phyloP scores from a whole-genome alignment of 2,329 filamentous ascomycete genomes.

The Colletotrichum musae region DNA sequence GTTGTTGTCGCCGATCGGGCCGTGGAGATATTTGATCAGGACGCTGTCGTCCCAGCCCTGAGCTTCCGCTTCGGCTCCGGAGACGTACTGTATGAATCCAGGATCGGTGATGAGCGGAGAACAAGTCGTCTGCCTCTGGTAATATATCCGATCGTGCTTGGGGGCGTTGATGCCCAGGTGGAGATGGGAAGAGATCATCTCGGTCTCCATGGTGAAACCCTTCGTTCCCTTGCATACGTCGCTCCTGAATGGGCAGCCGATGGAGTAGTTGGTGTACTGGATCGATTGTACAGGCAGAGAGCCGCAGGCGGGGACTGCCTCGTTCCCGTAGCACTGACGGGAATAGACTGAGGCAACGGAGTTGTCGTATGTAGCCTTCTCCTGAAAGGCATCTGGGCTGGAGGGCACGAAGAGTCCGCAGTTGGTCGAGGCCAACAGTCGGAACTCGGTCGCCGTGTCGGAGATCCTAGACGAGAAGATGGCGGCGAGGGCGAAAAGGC shows the following conservation, averaged over 20 bases:
- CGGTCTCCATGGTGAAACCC: constrained; percentile 33
- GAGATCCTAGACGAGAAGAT: constrained; percentile 30
- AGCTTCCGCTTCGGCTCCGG: constrained; percentile 2
- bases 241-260: constrained; percentile 42
- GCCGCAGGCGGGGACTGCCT: constrained; percentile 26
- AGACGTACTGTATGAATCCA: neutral
- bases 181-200: constrained; percentile 40
- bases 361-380: constrained; percentile 9
- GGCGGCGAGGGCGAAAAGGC: constrained; percentile 26
- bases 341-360: constrained; percentile 39
- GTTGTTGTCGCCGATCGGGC: neutral
- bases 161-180: constrained; percentile 45
- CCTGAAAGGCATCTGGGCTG: neutral
- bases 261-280: constrained; percentile 17
- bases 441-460: constrained; percentile 18
- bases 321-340: constrained; percentile 42
- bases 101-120: constrained; percentile 23
- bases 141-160: constrained; percentile 35
- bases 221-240: constrained; percentile 36
- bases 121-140: constrained; percentile 26
- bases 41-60: constrained; percentile 10
- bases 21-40: constrained; percentile 22
- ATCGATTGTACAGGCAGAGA: constrained; percentile 14
- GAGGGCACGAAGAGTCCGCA: constrained; percentile 23
- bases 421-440: constrained; percentile 9